Conservation (phyloP, 768 basidiomycete genomes). For the Collybiopsis luxurians region DNA sequence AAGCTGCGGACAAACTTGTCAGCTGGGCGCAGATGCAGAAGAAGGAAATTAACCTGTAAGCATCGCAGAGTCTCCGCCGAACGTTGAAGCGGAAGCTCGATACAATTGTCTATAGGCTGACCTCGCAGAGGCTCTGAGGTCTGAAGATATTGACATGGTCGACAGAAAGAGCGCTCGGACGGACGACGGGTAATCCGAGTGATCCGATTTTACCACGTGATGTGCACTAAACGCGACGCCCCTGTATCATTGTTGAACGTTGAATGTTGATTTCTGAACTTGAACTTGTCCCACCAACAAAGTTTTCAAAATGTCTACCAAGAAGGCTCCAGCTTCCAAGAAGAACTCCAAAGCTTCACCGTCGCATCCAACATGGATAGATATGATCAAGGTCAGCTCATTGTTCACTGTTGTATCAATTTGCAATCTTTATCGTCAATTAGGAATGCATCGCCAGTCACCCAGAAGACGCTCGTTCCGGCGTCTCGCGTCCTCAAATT, state of each 20-base stretch:
- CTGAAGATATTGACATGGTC: constrained; percentile 52
- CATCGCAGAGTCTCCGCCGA: constrained; percentile 60
- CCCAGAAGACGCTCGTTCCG: constrained; percentile 74
- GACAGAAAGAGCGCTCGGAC: not conserved
- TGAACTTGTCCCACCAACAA: constrained; percentile 19
- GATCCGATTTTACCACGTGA: too few species aligned
- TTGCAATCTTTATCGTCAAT: constrained; percentile 6
- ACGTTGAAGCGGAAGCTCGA: constrained; percentile 64
- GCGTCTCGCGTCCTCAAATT: constrained; percentile 88
- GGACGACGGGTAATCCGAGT: too few species aligned
- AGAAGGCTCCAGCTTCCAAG: constrained; percentile 39
- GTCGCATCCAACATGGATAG: constrained; percentile 61
- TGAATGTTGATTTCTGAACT: constrained; percentile 12
- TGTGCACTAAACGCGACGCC: too few species aligned
- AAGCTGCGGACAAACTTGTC: constrained; percentile 45
- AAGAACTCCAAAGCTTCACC: constrained; percentile 48
- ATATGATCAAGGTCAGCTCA: constrained; percentile 75
- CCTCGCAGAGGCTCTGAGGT: constrained; percentile 62
- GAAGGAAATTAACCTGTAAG: constrained; percentile 41
- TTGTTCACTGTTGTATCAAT: not conserved
- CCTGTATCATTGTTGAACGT: constrained; percentile 6
- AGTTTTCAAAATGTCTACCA: constrained; percentile 26
- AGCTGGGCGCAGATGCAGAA: constrained; percentile 8
- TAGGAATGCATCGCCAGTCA: constrained; percentile 81
- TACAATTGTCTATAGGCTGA: constrained; percentile 73